These are phyloP conservation scores for Saururus chinensis DNA, from an alignment of 164 flowering plant species.

Conservation along the genomic window DNA sequence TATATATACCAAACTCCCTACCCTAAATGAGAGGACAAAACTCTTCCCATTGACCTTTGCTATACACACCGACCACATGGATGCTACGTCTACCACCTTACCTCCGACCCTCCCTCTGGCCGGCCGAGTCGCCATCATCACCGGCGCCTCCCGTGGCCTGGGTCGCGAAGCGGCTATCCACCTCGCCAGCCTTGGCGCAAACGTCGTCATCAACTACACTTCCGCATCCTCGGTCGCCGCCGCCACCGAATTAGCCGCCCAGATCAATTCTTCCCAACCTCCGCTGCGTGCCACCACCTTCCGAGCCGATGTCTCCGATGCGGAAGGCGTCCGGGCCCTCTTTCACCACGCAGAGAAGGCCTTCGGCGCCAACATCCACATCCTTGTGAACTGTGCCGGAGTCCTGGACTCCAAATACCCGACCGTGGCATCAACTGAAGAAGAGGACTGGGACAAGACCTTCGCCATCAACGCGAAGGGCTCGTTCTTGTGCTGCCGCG, in stretches of 20 bases:
- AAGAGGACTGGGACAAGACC: constrained; percentile 35
- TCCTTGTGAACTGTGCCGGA: constrained; percentile 58
- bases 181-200: constrained; percentile 42
- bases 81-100: neutral
- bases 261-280: neutral
- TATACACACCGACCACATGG: neutral
- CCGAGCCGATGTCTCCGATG: constrained; percentile 43
- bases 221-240: constrained; percentile 17
- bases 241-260: constrained; percentile 20
- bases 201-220: constrained; percentile 34
- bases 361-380: constrained; percentile 26
- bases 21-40: too few relatives aligned
- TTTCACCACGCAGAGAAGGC: constrained; percentile 40
- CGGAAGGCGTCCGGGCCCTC: constrained; percentile 34
- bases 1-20: too few relatives aligned
- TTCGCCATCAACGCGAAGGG: constrained; percentile 43
- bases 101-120: neutral
- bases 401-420: constrained; percentile 35
- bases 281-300: constrained; percentile 31
- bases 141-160: constrained; percentile 2
- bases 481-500: constrained; percentile 37
- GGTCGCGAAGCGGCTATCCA: neutral
- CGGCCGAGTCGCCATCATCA: neutral
- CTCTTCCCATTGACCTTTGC: too few relatives aligned
- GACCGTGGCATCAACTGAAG: constrained; percentile 24